Conservation (phyloP, 805 yeast genomes). For the Sugiyamaella qingdaonensis region DNA sequence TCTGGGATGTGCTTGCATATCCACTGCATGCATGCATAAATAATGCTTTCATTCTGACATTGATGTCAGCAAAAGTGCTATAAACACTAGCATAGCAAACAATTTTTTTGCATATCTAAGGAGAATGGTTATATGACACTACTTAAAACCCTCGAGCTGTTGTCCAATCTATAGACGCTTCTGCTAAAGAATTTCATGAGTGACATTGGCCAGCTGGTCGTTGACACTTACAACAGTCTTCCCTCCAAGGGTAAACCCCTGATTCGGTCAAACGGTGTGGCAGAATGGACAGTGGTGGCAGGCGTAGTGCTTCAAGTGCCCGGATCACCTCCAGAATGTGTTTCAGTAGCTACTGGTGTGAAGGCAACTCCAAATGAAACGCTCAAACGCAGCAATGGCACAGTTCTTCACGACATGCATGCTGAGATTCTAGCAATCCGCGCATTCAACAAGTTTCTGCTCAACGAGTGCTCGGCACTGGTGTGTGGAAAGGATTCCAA, state of each 20-base stretch:
- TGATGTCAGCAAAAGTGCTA: no score
- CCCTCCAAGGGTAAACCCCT: slow-evolving; percentile 54
- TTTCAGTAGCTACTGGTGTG: slow-evolving; percentile 74
- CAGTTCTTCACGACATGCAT: slow-evolving; percentile 78
- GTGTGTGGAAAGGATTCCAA: slow-evolving; percentile 18
- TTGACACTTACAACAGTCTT: slow-evolving; percentile 22
- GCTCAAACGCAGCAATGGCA: slow-evolving; percentile 49
- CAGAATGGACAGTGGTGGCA: slow-evolving; percentile 84
- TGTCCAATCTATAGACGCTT: no score
- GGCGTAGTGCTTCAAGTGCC: slow-evolving; percentile 47
- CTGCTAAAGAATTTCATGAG: not conserved
- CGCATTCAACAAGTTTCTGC: slow-evolving; percentile 57
- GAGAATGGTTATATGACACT: no score
- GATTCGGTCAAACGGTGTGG: slow-evolving; percentile 54
- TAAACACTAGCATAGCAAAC: no score
- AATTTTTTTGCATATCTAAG: no score
- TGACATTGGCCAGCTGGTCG: slow-evolving; percentile 16
- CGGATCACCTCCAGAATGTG: slow-evolving; percentile 21
- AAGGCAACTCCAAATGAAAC: slow-evolving; percentile 62
- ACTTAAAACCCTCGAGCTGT: no score
- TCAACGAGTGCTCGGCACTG: slow-evolving; percentile 43
- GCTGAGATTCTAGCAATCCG: slow-evolving; percentile 80
- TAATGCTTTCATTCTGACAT: no score
- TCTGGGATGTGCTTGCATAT: no score
- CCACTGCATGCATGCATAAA: no score